Evolutionary conservation across 371 early-diverging fungal genomes (phyloP).

Genomic region (Mucor racemosus): DNA sequence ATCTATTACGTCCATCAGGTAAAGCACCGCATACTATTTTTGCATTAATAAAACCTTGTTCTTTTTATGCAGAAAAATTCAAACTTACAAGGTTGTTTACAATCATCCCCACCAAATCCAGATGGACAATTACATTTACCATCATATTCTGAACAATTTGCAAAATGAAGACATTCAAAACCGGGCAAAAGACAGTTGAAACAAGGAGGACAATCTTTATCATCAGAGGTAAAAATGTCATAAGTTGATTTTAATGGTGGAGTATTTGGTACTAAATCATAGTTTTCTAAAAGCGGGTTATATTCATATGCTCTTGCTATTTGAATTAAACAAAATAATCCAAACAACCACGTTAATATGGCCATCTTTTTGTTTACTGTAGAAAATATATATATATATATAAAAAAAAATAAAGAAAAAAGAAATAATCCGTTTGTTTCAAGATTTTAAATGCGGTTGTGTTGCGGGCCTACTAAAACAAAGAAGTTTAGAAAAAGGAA

Average conservation of each 20-base stretch:
- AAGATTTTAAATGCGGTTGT: neutral
- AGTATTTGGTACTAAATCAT: neutral
- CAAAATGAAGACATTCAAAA: constrained; percentile 81
- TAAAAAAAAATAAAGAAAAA: neutral
- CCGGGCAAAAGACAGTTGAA: constrained; percentile 82
- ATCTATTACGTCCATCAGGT: constrained; percentile 67
- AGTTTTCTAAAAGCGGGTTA: neutral
- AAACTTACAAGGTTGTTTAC: constrained; percentile 72
- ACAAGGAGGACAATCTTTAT: constrained; percentile 78
- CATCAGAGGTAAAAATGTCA: constrained; percentile 4
- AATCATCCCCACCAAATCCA: constrained; percentile 91
- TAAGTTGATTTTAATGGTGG: constrained; percentile 7
- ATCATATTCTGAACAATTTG: constrained; percentile 76
- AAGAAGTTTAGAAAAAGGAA: neutral
- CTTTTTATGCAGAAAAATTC: neutral
- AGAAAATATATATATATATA: neutral
- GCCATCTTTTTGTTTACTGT: neutral
- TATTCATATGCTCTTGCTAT: constrained; percentile 6
- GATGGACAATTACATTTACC: constrained; percentile 85
- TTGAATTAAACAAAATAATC: neutral
- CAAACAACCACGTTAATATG: constrained; percentile 1
- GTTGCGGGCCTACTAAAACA: constrained; percentile 1
- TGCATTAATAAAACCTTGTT: neutral
- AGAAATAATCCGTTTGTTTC: neutral
- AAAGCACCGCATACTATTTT: constrained; percentile 68